Evolutionary conservation across 768 basidiomycete species (phyloP).

Genomic region (Termitomyces sp.): DNA sequence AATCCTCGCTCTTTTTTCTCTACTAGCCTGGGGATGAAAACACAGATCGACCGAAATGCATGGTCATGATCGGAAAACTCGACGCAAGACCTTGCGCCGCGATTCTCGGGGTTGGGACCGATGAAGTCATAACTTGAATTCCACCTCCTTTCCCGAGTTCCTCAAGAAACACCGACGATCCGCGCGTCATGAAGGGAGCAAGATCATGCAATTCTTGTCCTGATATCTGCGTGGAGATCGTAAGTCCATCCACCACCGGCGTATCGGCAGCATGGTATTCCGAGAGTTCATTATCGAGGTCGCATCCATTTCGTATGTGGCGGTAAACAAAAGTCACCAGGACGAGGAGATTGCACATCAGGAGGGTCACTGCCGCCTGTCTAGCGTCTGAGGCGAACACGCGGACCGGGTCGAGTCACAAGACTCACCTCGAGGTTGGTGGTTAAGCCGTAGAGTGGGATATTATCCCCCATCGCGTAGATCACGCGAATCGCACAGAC

Average conservation of each 20-base stretch:
- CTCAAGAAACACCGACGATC: conserved; percentile 11
- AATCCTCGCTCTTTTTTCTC: neutral
- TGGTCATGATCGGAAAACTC: neutral
- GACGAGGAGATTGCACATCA: conserved; percentile 15
- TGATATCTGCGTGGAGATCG: neutral
- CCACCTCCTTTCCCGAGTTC: neutral
- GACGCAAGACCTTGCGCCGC: neutral
- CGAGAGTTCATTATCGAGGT: conserved; percentile 7
- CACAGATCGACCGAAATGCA: neutral
- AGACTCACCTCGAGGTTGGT: conserved; percentile 14
- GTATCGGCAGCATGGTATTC: neutral
- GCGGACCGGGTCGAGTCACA: neutral
- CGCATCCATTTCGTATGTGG: conserved; percentile 7
- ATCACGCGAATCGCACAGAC: conserved; percentile 11
- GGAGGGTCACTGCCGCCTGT: conserved; percentile 13
- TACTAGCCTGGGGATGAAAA: neutral
- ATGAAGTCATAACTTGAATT: neutral
- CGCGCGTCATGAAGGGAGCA: neutral
- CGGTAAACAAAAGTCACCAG: conserved; percentile 15
- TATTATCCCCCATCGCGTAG: conserved; percentile 1
- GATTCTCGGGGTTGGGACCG: neutral
- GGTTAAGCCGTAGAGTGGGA: conserved; percentile 8
- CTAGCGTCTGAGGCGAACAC: neutral
- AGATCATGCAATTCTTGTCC: neutral
- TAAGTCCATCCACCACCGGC: neutral